Base-by-base conservation (phyloP, 2,329 filamentous ascomycete genomes). In the Penicillium carneum region DNA sequence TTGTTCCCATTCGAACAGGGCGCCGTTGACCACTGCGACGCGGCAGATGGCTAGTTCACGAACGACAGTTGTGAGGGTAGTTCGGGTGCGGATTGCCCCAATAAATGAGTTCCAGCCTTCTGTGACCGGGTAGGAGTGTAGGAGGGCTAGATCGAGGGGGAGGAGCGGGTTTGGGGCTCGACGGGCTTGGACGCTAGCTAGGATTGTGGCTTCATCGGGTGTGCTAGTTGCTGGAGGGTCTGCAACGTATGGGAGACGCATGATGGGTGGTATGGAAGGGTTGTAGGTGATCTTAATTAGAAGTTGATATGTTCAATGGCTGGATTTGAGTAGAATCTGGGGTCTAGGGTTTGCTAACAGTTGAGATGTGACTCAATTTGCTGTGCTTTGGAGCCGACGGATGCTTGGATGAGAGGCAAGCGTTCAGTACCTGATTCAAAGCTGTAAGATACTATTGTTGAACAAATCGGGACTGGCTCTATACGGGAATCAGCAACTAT, bases 1-100 rank as follows among this genome's bases (percentile, higher is more conserved):
- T 57, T 91, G 86, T 38, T 81, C 85, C 92, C 91, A 96, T 76
- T 96, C 92, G 77, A 93, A 96, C 87, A 90, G 92, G 1, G 92
- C 92, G 18, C 84, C 78, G 77, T 96, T 96, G 70, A 92, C 84
- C 16, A 90, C 88, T 12, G 92, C 92, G 14, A 96, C 90, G 50
- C 92, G 86, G 71, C 87, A 92, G 69, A 96, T 93, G 66, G 90
- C 89, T 18, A 93, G 82, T 81, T 96, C 92, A 67, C 90, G 87
- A 55, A 92, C 71, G 36, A 79, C 72, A 3, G 78, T 74, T 3
- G 82, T 71, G 3, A 87, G 76, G 12, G 79, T 81, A 6, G 83
- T 87, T 59, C 78, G 74, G 1, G 82, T 84, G 46, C 85, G 82
- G 46, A 87, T 84, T 39, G 84, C 78, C 43, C 83, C 83, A 34